Evolutionary conservation across 768 basidiomycete species (phyloP).

Genomic region (Lanmaoa pseudosensibilis): DNA sequence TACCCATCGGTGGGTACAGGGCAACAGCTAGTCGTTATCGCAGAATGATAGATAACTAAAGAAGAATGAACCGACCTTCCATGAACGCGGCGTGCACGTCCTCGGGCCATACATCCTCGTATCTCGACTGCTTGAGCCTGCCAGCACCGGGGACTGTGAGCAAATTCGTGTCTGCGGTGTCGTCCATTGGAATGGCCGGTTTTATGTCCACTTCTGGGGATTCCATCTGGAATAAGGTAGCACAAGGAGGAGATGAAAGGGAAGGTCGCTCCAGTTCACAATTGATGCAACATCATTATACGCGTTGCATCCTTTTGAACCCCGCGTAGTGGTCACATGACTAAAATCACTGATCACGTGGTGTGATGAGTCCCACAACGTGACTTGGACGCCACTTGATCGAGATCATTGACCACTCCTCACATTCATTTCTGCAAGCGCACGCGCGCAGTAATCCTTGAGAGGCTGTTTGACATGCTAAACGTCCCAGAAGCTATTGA

Average conservation of each 20-base stretch:
- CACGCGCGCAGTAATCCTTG: background rate
- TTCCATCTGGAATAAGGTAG: constrained; percentile 26
- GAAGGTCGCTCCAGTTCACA: constrained; percentile 3
- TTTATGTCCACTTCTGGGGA: constrained; percentile 16
- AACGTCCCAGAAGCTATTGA: constrained; percentile 33
- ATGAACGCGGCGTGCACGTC: constrained; percentile 38
- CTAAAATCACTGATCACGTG: constrained; percentile 32
- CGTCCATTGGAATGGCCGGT: constrained; percentile 8
- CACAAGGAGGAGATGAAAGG: constrained; percentile 4
- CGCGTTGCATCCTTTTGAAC: constrained; percentile 23
- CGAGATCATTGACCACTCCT: no score
- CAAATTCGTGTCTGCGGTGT: constrained; percentile 2
- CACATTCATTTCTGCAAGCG: background rate
- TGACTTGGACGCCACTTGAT: constrained; percentile 2
- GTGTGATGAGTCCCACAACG: background rate
- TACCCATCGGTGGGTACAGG: constrained; percentile 37
- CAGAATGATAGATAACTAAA: constrained; percentile 2
- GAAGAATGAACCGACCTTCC: constrained; percentile 29
- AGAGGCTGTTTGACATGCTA: constrained; percentile 12
- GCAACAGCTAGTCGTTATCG: constrained; percentile 24
- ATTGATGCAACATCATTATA: constrained; percentile 7
- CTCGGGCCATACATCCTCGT: constrained; percentile 36
- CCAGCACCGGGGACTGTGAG: background rate
- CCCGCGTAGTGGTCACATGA: constrained; percentile 31
- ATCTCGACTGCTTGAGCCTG: constrained; percentile 33